These are phyloP conservation scores for Phialophora macrospora DNA, from an alignment of 2,329 filamentous ascomycete species.

Conservation along the genomic window DNA sequence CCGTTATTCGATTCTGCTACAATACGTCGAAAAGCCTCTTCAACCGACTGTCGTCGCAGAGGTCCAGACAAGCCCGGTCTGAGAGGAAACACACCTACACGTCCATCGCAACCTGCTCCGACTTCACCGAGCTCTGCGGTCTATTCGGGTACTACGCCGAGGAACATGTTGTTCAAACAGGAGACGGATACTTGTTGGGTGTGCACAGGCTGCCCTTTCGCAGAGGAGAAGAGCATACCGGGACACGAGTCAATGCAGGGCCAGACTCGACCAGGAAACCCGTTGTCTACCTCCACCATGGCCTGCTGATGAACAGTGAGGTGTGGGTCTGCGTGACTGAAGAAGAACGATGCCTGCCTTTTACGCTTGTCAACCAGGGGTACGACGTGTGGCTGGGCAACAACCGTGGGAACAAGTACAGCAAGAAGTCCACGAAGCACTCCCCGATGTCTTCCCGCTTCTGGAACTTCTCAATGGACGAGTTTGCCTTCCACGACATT, in stretches of 20 bases:
- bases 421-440: constrained; percentile 82
- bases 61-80: constrained; percentile 69
- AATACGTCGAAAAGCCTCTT: constrained; percentile 80
- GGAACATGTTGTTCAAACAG: constrained; percentile 93
- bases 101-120: constrained; percentile 82
- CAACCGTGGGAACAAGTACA: constrained; percentile 98
- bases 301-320: constrained; percentile 97
- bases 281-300: constrained; percentile 93
- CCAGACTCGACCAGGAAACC: constrained; percentile 73
- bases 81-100: constrained; percentile 72
- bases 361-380: constrained; percentile 83
- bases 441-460: constrained; percentile 78
- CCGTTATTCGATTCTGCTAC: constrained; percentile 83
- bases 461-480: constrained; percentile 98
- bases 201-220: constrained; percentile 84
- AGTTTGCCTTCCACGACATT: constrained; percentile 97
- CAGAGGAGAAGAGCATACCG: constrained; percentile 59
- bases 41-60: constrained; percentile 74
- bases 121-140: constrained; percentile 92
- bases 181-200: constrained; percentile 89
- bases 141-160: constrained; percentile 91
- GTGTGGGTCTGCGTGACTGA: constrained; percentile 96
- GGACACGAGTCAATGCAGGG: constrained; percentile 75
- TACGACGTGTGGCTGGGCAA: constrained; percentile 99
- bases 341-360: constrained; percentile 81